Evolutionary conservation across 352 stramenopile genomes (phyloP), one percentile per base, ranked within the genome.

Genomic region (Pythium dissimile): DNA sequence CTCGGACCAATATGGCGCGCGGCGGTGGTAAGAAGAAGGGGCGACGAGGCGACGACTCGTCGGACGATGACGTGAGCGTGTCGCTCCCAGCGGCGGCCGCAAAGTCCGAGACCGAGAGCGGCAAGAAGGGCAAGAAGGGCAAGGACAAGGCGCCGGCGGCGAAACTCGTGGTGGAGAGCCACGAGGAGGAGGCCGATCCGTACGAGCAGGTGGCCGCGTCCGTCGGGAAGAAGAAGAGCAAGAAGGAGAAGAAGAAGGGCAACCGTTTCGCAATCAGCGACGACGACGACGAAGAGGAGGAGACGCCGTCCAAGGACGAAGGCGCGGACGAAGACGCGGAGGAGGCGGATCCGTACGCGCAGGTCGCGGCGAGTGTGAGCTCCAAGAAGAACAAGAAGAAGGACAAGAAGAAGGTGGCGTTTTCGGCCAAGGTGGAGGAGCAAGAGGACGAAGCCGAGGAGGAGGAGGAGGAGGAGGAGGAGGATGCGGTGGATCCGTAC

Each of bases 91-190:
- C 67, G 35, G 46, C 71, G 32, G 53, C 60, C 11, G 60, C 66
- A 2, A 70, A 67, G 48, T 61, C 57, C 23, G 60, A 55, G 32
- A 69, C 47, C 23, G 75, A 84, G 51, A 53, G 50, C 23, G 77
- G 92, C 60, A 91, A 92, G 62, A 94, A 92, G 69, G 72, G 60
- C 59, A 83, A 84, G 66, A 87, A 89, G 64, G 57, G 62, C 55
- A 67, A 80, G 67, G 71, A 84, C 53, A 9, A 64, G 28, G 43
- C 26, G 13, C 20, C 46, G 5, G 49, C 28, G 3, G 44, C 32
- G 6, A 45, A 63, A 28, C 8, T 31, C 39, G 58, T 23, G 16
- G 52, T 60, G 30, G 59, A 50, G 27, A 27, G 61, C 10, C 54
- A 67, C 15, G 45, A 60, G n/a, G 52, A 68, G 7, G 67, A 67